Evolutionary conservation across 2,329 filamentous ascomycete genomes (phyloP).

Genomic region (Epicoccum nigrum): DNA sequence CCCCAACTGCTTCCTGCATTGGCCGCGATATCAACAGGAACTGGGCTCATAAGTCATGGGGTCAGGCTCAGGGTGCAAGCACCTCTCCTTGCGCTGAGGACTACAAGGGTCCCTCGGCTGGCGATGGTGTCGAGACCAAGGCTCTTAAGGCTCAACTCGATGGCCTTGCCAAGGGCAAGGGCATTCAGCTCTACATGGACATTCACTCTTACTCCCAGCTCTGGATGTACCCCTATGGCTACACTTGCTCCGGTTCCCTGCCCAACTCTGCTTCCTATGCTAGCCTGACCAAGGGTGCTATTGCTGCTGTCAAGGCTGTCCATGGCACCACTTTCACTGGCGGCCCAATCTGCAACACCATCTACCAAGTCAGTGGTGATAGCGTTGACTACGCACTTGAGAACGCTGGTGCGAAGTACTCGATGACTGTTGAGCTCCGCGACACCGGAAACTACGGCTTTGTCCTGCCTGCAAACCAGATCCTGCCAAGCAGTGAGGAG

Average conservation of each 20-base stretch:
- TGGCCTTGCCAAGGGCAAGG: constrained; percentile 52
- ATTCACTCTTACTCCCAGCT: constrained; percentile 64
- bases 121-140: constrained; percentile 47
- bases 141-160: constrained; percentile 56
- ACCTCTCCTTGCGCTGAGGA: constrained; percentile 46
- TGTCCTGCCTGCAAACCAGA: constrained; percentile 57
- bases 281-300: constrained; percentile 56
- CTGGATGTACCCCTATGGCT: constrained; percentile 64
- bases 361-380: constrained; percentile 62
- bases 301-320: constrained; percentile 62
- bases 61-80: constrained; percentile 38
- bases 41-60: constrained; percentile 46
- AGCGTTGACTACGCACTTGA: constrained; percentile 55
- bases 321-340: constrained; percentile 53
- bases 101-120: constrained; percentile 45
- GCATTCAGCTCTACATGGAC: constrained; percentile 68
- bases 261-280: constrained; percentile 58
- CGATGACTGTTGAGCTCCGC: constrained; percentile 58
- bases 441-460: constrained; percentile 58
- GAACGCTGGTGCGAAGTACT: constrained; percentile 50
- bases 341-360: constrained; percentile 63
- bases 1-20: constrained; percentile 37
- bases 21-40: constrained; percentile 51
- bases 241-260: constrained; percentile 58
- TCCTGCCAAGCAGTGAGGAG: constrained; percentile 55